These are phyloP conservation scores for Ehretia macrophylla DNA, from an alignment of 257 asterid species.

Conservation along the genomic window DNA sequence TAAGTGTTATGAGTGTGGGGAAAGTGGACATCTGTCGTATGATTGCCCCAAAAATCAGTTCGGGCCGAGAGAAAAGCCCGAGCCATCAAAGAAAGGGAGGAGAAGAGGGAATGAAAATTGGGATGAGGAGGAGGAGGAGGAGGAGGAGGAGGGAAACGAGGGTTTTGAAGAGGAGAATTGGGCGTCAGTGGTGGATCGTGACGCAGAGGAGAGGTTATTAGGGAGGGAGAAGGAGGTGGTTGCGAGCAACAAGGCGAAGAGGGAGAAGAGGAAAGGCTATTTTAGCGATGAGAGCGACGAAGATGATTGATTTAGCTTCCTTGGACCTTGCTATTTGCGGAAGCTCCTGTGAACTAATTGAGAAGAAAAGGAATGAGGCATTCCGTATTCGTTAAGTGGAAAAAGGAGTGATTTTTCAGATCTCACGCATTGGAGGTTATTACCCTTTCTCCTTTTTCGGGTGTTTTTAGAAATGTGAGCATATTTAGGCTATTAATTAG, in stretches of 20 bases:
- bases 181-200: constrained; percentile 92
- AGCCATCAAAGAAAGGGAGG: constrained; percentile 61
- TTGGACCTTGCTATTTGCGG: too few relatives aligned
- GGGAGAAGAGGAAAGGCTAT: constrained; percentile 73
- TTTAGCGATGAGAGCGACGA: constrained; percentile 94
- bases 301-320: constrained; percentile 44
- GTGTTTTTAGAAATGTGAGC: too few relatives aligned
- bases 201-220: constrained; percentile 59
- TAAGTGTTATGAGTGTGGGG: constrained; percentile 92
- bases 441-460: too few relatives aligned
- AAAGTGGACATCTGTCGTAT: constrained; percentile 83
- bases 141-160: constrained; percentile 42
- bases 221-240: constrained; percentile 28
- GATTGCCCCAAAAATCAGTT: constrained; percentile 81
- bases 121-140: constrained; percentile 41
- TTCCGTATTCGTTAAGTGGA: too few relatives aligned
- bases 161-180: constrained; percentile 67
- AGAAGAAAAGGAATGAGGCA: too few relatives aligned
- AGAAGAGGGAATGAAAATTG: constrained; percentile 19
- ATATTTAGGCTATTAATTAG: too few relatives aligned
- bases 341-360: too few relatives aligned
- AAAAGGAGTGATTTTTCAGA: too few relatives aligned
- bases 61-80: constrained; percentile 85
- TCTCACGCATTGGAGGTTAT: too few relatives aligned
- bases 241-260: constrained; percentile 37